Conservation (phyloP, 805 yeast species). For the Candida nitratophila region DNA sequence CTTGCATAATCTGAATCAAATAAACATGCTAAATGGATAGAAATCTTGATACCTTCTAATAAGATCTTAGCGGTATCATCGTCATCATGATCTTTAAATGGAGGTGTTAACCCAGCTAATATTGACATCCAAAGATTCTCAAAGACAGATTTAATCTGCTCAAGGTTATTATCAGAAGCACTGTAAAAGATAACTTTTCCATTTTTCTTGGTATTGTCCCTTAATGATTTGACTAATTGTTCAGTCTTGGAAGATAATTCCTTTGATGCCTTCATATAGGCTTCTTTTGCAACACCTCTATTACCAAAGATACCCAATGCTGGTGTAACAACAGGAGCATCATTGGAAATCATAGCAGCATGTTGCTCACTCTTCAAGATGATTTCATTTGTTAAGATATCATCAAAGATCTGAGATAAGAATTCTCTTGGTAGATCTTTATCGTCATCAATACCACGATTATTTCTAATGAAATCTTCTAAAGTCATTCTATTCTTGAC, state of each 20-base stretch:
- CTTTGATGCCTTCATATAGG: conserved; percentile 85
- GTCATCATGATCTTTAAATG: conserved; percentile 84
- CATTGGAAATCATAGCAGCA: conserved; percentile 76
- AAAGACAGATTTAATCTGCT: conserved; percentile 88
- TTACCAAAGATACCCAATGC: conserved; percentile 50
- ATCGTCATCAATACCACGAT: conserved; percentile 89
- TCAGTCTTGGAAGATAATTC: conserved; percentile 91
- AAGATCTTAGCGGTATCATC: conserved; percentile 60
- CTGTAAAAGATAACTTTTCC: conserved; percentile 54
- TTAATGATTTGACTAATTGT: conserved; percentile 62
- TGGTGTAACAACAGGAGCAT: conserved; percentile 28
- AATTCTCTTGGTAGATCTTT: conserved; percentile 72
- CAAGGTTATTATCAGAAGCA: conserved; percentile 66
- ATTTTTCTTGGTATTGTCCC: conserved; percentile 38
- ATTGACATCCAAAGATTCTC: conserved; percentile 97
- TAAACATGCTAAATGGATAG: conserved; percentile 76
- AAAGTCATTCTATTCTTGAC: conserved; percentile 82
- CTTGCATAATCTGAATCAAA: conserved; percentile 82
- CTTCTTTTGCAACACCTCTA: conserved; percentile 66
- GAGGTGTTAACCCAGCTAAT: conserved; percentile 89
- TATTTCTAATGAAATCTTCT: conserved; percentile 81
- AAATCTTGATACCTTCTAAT: conserved; percentile 77
- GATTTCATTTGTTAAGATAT: conserved; percentile 79
- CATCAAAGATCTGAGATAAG: conserved; percentile 62
- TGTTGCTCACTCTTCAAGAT: conserved; percentile 91